Conservation (phyloP, 148 eudicot species). For the Vaccinium corymbosum region DNA sequence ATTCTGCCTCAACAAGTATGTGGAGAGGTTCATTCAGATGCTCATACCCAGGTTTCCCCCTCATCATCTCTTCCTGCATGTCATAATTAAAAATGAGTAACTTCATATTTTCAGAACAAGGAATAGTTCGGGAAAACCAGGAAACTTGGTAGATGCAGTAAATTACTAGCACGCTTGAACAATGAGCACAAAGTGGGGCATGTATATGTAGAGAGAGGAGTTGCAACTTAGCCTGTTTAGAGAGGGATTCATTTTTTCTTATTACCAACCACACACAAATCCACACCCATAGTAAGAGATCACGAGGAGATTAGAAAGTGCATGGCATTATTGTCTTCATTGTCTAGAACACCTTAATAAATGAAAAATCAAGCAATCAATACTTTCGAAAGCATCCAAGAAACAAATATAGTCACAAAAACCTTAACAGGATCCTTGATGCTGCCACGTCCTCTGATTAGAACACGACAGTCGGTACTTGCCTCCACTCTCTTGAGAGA, state of each 20-base stretch:
- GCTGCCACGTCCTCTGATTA: constrained; percentile 97
- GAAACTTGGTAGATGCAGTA: not conserved
- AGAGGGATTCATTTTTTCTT: not conserved
- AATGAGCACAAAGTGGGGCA: not conserved
- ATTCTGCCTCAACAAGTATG: constrained; percentile 88
- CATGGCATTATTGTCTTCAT: not conserved
- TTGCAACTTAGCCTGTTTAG: not conserved
- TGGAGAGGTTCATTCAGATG: constrained; percentile 98
- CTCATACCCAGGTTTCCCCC: constrained; percentile 95
- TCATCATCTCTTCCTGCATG: constrained; percentile 91
- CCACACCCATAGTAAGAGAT: not conserved
- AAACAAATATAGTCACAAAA: constrained; percentile 14
- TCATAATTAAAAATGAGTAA: not conserved
- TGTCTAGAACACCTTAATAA: not conserved
- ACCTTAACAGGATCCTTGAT: constrained; percentile 96
- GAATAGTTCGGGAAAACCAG: not conserved
- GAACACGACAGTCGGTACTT: constrained; percentile 90
- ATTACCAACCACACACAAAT: not conserved
- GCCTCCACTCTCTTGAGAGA: constrained; percentile 97
- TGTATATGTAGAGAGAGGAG: not conserved
- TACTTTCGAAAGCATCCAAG: not conserved
- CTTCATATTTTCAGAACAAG: constrained; percentile 1
- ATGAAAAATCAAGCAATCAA: not conserved
- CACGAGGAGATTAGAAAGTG: not conserved
- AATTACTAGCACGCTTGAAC: not conserved